Conservation (phyloP, 2,329 filamentous ascomycete species). For the Epichloe typhina region DNA sequence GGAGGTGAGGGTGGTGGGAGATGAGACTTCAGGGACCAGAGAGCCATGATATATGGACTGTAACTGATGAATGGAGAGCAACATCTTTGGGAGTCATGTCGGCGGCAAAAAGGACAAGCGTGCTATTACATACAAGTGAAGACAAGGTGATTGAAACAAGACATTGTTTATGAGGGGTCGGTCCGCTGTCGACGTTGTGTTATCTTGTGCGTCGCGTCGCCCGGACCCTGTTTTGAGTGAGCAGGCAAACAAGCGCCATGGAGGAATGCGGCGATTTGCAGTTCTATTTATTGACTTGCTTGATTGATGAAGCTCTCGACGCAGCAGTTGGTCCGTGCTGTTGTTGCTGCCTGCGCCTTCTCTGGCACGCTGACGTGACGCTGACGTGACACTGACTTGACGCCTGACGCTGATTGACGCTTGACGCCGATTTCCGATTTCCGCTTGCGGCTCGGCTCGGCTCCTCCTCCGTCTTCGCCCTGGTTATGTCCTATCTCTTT, state of each 20-base stretch:
- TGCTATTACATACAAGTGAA: conserved; percentile 1
- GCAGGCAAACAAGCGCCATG: no score
- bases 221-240: no score
- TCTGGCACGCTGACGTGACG: background rate
- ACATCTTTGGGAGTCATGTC: background rate
- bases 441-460: no score
- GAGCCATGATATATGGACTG: background rate
- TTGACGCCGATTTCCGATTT: no score
- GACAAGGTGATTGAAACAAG: background rate
- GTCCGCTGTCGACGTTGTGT: no score
- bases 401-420: no score
- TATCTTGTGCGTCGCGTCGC: no score
- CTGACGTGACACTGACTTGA: no score
- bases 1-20: background rate
- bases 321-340: background rate
- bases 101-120: conserved; percentile 3
- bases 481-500: no score
- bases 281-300: no score
- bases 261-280: no score
- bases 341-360: background rate
- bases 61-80: background rate
- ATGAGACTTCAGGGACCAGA: background rate
- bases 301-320: background rate
- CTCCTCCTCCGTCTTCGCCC: no score
- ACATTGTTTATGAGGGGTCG: background rate